These are phyloP conservation scores for Cladorrhinum sp. DNA, from an alignment of 2,329 filamentous ascomycete species.

Conservation along the genomic window DNA sequence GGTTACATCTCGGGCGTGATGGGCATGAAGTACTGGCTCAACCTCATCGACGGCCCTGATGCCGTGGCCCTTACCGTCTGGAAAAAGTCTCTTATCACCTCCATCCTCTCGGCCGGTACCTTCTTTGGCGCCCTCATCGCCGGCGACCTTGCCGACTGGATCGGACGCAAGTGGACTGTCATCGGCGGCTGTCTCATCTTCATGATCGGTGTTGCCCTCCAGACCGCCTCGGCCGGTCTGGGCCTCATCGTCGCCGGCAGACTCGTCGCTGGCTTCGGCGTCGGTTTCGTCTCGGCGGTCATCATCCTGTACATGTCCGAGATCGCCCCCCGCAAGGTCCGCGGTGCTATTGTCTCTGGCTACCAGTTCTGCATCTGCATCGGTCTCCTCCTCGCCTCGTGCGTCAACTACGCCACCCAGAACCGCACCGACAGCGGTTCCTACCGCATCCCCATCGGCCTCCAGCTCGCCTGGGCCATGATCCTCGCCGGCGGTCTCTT, in stretches of 20 bases:
- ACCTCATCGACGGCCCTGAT: constrained; percentile 23
- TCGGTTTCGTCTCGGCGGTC: constrained; percentile 57
- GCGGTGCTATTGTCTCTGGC: constrained; percentile 68
- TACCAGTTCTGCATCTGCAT: constrained; percentile 78
- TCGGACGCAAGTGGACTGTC: constrained; percentile 59
- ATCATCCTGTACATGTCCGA: constrained; percentile 70
- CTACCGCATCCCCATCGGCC: constrained; percentile 67
- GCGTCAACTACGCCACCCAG: constrained; percentile 64
- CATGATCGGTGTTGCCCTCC: constrained; percentile 55
- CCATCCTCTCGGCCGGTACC: constrained; percentile 61
- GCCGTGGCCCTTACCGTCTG: constrained; percentile 21
- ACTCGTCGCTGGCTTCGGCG: constrained; percentile 62
- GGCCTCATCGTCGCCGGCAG: constrained; percentile 57
- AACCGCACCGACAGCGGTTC: constrained; percentile 55
- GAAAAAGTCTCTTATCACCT: constrained; percentile 52
- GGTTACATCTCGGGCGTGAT: constrained; percentile 53
- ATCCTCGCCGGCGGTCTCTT: constrained; percentile 37
- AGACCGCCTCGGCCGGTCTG: constrained; percentile 52
- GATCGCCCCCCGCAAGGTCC: constrained; percentile 57
- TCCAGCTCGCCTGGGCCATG: constrained; percentile 57
- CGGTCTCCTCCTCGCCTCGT: constrained; percentile 65
- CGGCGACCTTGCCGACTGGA: constrained; percentile 62
- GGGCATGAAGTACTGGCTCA: constrained; percentile 37
- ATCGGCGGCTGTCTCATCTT: constrained; percentile 62
- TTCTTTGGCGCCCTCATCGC: constrained; percentile 64